Percentiles rank a stretch among this genome's conserved stretches.
These are phyloP conservation scores for Thielaviopsis ethacetica DNA, from an alignment of 2,329 filamentous ascomycete genomes.

Conservation along the genomic window DNA sequence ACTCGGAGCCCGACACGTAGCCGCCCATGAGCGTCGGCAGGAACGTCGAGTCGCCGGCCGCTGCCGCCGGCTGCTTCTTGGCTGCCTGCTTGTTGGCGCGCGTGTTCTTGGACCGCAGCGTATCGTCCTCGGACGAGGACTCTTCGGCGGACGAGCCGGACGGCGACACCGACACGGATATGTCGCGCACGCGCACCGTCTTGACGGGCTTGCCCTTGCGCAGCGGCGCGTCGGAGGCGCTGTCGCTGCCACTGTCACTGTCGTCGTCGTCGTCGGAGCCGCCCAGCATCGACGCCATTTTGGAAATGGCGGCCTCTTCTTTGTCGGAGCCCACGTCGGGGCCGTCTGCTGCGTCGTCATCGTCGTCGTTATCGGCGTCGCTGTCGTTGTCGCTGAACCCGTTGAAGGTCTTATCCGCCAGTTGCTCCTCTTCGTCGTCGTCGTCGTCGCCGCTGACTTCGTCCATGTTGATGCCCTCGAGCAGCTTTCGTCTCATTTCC, in stretches of 20 bases:
- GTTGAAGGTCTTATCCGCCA: conserved; percentile 14
- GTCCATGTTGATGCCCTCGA: conserved; percentile 10
- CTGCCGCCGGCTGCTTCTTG: conserved; percentile 15
- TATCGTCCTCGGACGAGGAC: conserved; percentile 9
- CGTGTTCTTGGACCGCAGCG: conserved; percentile 9
- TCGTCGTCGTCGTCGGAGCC: conserved; percentile 28
- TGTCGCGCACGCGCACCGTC: conserved; percentile 20
- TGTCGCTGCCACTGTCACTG: conserved; percentile 19
- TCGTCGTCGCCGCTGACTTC: conserved; percentile 18
- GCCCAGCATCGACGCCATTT: conserved; percentile 30
- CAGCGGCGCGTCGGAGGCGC: conserved; percentile 9
- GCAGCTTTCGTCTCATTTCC: conserved; percentile 3
- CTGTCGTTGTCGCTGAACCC: conserved; percentile 14
- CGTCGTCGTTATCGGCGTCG: conserved; percentile 15
- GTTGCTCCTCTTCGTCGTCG: conserved; percentile 16
- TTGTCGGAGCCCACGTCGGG: conserved; percentile 16
- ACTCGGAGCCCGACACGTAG: conserved; percentile 63
- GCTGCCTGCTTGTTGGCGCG: conserved; percentile 9
- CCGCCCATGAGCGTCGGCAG: conserved; percentile 63
- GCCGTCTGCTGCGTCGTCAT: conserved; percentile 19
- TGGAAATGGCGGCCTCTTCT: conserved; percentile 24
- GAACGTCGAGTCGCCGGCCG: conserved; percentile 38
- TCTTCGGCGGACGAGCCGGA: conserved; percentile 6
- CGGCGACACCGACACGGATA: conserved; percentile 18
- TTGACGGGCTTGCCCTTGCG: conserved; percentile 7